Evolutionary conservation across 345 rosid genomes (phyloP), one percentile per base, ranked within the genome.

Genomic region (Mallotus nudiflorus): DNA sequence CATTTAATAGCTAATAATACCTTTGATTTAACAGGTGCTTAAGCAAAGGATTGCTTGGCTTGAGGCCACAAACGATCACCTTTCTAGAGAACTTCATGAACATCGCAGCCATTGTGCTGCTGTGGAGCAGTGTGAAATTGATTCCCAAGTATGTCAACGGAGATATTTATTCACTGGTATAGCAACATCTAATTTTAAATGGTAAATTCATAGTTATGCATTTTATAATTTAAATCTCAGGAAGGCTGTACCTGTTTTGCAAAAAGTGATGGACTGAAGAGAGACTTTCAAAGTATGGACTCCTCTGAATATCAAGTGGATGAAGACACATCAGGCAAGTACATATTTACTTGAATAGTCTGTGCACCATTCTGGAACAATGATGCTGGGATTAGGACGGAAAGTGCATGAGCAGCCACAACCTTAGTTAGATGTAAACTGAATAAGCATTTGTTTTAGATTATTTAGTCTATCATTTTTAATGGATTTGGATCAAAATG

Each of bases 11-110:
- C 15, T 24, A 14, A 62, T 10, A n/a, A n/a, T 8, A 11, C 24
- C 24, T 29, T 65, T 27, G 25, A 12, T 63, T 61, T 63, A 28
- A 50, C 72, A 96, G 99, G 87, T 82, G 72, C 91, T 96, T 61
- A 92, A 89, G 82, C 96, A 92, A 84, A 84, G 91, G 74, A 91
- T 92, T 77, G 88, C 88, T 73, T 87, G 91, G 85, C 97, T 96
- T 73, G 99, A 96, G 85, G 90, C 89, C 71, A 84, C 91, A 42
- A 96, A 96, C 69, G 94, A 89, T 74, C 86, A 91, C 65, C 98
- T 96, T 62, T 88, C 90, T 70, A 93, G 90, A 28, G 91, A 96
- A 82, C 99, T 96, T 73, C 91, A 91, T 49, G 91, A 82, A 59
- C 89, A 86, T 77, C 88, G 91, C 57, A 85, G 85, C 82, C 85